phyloP scores from a whole-genome alignment of 805 yeast genomes.

The Wickerhamomyces bovis region DNA sequence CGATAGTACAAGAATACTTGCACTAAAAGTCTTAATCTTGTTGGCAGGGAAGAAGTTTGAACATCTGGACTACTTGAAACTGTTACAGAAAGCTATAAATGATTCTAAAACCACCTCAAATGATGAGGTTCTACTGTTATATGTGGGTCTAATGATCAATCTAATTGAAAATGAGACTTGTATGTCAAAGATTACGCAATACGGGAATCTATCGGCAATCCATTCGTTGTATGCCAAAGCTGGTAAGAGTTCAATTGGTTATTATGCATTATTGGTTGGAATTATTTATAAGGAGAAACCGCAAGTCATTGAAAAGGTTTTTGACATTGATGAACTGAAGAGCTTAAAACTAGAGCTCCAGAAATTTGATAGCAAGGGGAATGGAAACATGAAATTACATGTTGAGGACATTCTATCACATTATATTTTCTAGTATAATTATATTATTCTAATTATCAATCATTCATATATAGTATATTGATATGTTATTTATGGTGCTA shows the following conservation, averaged over 20 bases:
- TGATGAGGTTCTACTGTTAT: conserved; percentile 13
- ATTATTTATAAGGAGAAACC: conserved; percentile 7
- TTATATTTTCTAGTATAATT: background rate
- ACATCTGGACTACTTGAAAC: background rate
- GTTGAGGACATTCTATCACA: conserved; percentile 10
- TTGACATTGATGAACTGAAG: conserved; percentile 14
- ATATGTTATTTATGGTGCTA: conserved; percentile 62
- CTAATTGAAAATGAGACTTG: conserved; percentile 13
- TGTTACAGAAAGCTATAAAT: background rate
- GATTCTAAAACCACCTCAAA: background rate
- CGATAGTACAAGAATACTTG: conserved; percentile 1
- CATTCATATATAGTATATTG: background rate
- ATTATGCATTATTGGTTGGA: conserved; percentile 17
- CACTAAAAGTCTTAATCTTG: conserved; percentile 15
- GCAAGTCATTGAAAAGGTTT: background rate
- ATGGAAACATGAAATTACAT: conserved; percentile 9
- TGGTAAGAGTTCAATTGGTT: conserved; percentile 6
- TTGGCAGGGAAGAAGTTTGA: conserved; percentile 9
- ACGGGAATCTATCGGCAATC: background rate
- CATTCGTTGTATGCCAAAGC: conserved; percentile 8
- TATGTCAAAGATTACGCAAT: background rate
- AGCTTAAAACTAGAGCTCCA: conserved; percentile 10
- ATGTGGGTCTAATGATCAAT: conserved; percentile 19
- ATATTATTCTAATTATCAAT: background rate
- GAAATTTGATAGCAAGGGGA: conserved; percentile 13